A percentile compares a stretch with the other conserved stretches of the same genome.
phyloP scores from a whole-genome alignment of 2,329 filamentous ascomycete genomes.

The Claviceps sp. region DNA sequence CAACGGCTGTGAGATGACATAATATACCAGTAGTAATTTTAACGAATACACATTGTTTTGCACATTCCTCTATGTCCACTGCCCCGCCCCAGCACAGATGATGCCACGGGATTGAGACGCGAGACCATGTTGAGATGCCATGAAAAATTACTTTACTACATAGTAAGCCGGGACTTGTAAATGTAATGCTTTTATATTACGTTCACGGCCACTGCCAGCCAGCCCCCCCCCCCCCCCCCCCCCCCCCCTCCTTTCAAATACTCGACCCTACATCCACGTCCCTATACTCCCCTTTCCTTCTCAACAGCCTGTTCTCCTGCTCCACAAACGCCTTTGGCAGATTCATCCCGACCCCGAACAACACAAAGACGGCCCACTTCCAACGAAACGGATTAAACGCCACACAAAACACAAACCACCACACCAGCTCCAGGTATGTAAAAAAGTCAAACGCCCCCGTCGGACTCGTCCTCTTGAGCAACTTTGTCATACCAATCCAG shows the following conservation, averaged over 20 bases:
- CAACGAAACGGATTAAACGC: conserved; percentile 73
- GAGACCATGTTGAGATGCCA: no score
- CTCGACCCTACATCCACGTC: conserved; percentile 11
- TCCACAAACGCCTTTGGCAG: conserved; percentile 54
- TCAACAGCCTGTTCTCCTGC: conserved; percentile 48
- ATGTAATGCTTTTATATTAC: neutral
- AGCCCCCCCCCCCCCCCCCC: no score
- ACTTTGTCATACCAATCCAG: conserved; percentile 74
- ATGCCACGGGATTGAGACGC: no score
- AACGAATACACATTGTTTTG: neutral
- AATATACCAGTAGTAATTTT: neutral
- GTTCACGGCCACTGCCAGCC: neutral
- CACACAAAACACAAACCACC: conserved; percentile 75
- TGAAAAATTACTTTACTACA: no score
- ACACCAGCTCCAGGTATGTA: conserved; percentile 71
- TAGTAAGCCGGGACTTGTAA: neutral
- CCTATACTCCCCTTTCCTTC: conserved; percentile 28
- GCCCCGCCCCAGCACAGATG: no score
- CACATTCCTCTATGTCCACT: neutral
- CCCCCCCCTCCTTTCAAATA: conserved; percentile 6
- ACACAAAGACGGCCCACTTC: conserved; percentile 81
- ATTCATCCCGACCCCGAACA: conserved; percentile 57
- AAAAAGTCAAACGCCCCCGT: conserved; percentile 79
- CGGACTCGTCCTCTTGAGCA: conserved; percentile 56
- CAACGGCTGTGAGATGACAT: neutral